Evolutionary conservation across 305 asterid species (phyloP), one percentile per base, ranked within the genome.

Genomic region (Fraxinus nigra): DNA sequence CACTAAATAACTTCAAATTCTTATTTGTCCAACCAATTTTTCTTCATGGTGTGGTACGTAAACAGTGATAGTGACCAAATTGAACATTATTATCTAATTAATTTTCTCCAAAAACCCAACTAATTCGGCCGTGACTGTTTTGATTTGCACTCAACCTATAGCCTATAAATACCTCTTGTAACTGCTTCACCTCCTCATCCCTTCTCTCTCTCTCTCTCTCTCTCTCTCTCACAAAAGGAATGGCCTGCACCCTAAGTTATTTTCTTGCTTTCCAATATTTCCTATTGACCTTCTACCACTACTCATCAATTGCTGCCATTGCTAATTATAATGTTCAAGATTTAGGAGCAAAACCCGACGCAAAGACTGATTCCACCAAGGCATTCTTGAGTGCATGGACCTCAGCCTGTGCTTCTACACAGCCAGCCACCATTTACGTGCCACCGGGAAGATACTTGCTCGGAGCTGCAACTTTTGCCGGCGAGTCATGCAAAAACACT

Each of bases 311-410:
- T 48, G 59, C 59, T 14, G 59, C 59, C 78, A 77, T 74, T 7
- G 80, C 87, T 70, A 79, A 78, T 43, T 91, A 83, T 88, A 90
- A 85, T 59, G 92, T 93, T 51, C 82, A 79, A 56, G 82, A 76
- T 0, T 93, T 77, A 6, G 97, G 97, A 0, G 97, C 97, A 0
- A 90, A 86, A 48, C 16, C 59, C 1, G 59, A 48, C 6, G 20
- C 2, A 14, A 14, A 48, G 5, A 48, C 59, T 48, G 59, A 48
- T 48, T 48, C 20, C 7, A 48, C 59, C 6, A 48, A 48, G 18
- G 59, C 59, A 48, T 48, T 48, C 59, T 48, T 14, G 59, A 48
- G 20, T 14, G 59, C 59, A 48, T 48, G 59, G 59, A 0, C 7
- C 59, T 48, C 59, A 0, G 20, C 59, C 2, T 48, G 59, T 14